Evolutionary conservation across 78 protist species (phyloP), one percentile per base, ranked within the genome.

Genomic region (Neovahlkampfia damariscottae): DNA sequence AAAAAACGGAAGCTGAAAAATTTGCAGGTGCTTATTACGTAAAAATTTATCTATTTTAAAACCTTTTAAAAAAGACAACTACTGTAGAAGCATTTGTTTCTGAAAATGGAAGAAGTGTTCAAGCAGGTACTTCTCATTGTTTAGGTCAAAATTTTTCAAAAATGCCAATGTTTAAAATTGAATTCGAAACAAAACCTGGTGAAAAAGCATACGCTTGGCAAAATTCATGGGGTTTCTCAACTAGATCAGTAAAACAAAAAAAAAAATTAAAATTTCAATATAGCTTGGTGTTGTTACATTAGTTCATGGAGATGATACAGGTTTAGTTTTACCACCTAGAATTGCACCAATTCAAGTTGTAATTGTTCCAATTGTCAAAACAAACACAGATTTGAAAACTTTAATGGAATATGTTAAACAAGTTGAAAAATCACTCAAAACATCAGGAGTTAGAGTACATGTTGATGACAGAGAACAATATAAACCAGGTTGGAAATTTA

Each of bases 221-320:
- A 85, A 96, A 91, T 86, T 90, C 95, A 27, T 96, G 98, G 98
- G 99, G 99, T 36, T 72, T 94, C 41, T 89, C 99, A 38, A 96
- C 98, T 5, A 90, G 99, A n/a, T n/a, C n/a, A n/a, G n/a, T n/a
- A n/a, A n/a, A n/a, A n/a, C n/a, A n/a, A n/a, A n/a, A n/a, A n/a
- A n/a, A n/a, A n/a, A n/a, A n/a, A n/a, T n/a, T n/a, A n/a, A n/a
- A n/a, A n/a, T n/a, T n/a, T n/a, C n/a, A n/a, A n/a, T n/a, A 68
- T 75, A 92, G 32, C 84, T 92, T 70, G 95, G 95, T 38, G 91
- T 88, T 38, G 82, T 89, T 87, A 36, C 86, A 50, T 92, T 94
- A 96, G 88, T 91, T 19, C 99, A 96, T 88, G 92, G 95, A 2
- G 99, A 96, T 79, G 87, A 93, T 88, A 93, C 85, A 73, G 99